Evolutionary conservation across 257 asterid species (phyloP).

Genomic region (Perilla frutescens): DNA sequence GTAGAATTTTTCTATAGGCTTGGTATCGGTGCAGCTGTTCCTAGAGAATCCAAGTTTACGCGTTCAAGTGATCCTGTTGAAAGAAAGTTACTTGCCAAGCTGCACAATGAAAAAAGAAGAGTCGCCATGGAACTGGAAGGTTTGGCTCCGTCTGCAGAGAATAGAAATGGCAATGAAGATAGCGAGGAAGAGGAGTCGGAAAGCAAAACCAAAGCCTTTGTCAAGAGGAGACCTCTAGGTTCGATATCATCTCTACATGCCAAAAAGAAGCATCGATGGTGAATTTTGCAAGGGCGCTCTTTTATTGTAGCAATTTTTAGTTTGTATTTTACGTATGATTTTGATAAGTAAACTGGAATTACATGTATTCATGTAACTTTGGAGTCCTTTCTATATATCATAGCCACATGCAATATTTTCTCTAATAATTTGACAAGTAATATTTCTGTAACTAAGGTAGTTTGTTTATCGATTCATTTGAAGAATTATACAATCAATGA

Average conservation of each 20-base stretch:
- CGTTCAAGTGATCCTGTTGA: constrained; percentile 62
- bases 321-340: too few species aligned
- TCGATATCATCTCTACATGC: constrained; percentile 31
- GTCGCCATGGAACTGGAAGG: constrained; percentile 46
- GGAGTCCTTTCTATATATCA: too few species aligned
- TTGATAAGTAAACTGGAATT: too few species aligned
- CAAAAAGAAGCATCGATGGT: constrained; percentile 51
- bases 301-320: too few species aligned
- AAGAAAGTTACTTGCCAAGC: constrained; percentile 62
- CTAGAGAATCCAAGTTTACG: constrained; percentile 49
- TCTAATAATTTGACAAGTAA: too few species aligned
- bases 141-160: constrained; percentile 40
- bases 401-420: too few species aligned
- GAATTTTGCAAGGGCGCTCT: too few species aligned
- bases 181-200: constrained; percentile 75
- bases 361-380: too few species aligned
- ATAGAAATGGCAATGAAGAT: constrained; percentile 53
- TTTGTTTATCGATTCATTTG: too few species aligned
- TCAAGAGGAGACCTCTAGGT: constrained; percentile 63
- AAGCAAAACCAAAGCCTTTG: constrained; percentile 70
- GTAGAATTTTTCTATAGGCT: constrained; percentile 55
- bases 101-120: constrained; percentile 57
- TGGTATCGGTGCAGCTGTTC: constrained; percentile 87
- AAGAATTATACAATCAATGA: background rate
- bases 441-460: too few species aligned